Percentiles rank a stretch among this genome's conserved stretches.
phyloP scores from a whole-genome alignment of 2,329 filamentous ascomycete species.

The Pseudogymnoascus sp. region DNA sequence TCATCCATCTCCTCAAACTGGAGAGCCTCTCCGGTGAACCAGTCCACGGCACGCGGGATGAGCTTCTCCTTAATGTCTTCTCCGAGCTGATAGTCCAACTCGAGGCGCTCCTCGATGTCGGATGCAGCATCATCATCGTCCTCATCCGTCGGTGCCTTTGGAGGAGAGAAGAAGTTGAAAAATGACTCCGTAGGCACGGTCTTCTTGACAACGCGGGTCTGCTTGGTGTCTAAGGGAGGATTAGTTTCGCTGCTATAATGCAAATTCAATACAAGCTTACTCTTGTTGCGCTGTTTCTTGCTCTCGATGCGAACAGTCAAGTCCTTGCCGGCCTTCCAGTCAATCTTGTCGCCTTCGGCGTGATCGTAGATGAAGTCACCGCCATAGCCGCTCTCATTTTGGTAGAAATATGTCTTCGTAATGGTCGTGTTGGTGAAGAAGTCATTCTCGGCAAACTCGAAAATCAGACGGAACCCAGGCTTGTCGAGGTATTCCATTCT shows the following conservation, averaged over 20 bases:
- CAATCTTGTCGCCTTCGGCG: slow-evolving; percentile 94
- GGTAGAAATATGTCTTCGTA: slow-evolving; percentile 98
- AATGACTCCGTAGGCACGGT: slow-evolving; percentile 98
- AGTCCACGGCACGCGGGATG: slow-evolving; percentile 95
- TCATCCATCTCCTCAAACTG: slow-evolving; percentile 91
- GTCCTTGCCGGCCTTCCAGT: slow-evolving; percentile 91
- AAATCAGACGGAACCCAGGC: slow-evolving; percentile 95
- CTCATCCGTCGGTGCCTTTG: slow-evolving; percentile 69
- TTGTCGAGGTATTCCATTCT: slow-evolving; percentile 99
- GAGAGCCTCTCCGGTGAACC: slow-evolving; percentile 97
- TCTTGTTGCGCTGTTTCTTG: slow-evolving; percentile 99
- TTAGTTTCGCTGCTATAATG: background rate
- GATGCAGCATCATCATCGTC: slow-evolving; percentile 68
- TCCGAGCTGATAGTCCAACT: slow-evolving; percentile 96
- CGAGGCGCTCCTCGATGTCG: slow-evolving; percentile 94
- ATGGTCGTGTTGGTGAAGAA: slow-evolving; percentile 97
- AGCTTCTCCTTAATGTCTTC: slow-evolving; percentile 99
- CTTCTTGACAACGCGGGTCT: slow-evolving; percentile 98
- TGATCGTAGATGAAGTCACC: slow-evolving; percentile 99
- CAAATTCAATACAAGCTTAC: slow-evolving; percentile 46
- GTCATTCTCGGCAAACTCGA: slow-evolving; percentile 91
- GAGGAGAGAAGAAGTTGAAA: slow-evolving; percentile 88
- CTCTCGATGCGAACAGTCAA: slow-evolving; percentile 91
- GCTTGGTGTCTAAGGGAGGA: slow-evolving; percentile 74
- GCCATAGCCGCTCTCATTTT: slow-evolving; percentile 96